A percentile compares a stretch with the other conserved stretches of the same genome.
Evolutionary conservation across 306 rosid species (phyloP).

Genomic region (Ormosia semicastrata): DNA sequence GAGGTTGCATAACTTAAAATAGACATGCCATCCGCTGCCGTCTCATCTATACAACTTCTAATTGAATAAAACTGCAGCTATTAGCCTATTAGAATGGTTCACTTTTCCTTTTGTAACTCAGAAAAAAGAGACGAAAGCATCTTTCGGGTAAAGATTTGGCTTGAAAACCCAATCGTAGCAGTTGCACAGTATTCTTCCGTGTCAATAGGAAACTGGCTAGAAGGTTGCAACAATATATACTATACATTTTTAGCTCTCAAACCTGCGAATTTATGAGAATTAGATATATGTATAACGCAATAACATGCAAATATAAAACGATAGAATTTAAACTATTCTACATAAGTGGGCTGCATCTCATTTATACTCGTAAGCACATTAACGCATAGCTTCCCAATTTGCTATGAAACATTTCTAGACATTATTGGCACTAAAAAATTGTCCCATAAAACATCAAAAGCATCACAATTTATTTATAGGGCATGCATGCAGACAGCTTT

Average conservation of each 20-base stretch:
- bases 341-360: slow-evolving; percentile 3
- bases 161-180: slow-evolving; percentile 15
- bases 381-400: not conserved
- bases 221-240: slow-evolving; percentile 31
- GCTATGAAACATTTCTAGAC: not conserved
- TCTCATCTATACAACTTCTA: slow-evolving; percentile 31
- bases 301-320: not conserved
- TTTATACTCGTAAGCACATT: not conserved
- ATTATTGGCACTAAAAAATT: not conserved
- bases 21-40: slow-evolving; percentile 1
- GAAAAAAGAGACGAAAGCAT: not conserved
- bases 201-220: slow-evolving; percentile 24
- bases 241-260: slow-evolving; percentile 37
- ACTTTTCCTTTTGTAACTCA: not conserved
- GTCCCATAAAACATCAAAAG: not conserved
- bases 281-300: not conserved
- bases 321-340: not conserved
- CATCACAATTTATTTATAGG: not conserved
- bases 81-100: slow-evolving; percentile 17
- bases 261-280: slow-evolving; percentile 41
- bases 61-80: slow-evolving; percentile 19
- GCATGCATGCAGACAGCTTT: not conserved
- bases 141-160: not conserved
- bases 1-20: slow-evolving; percentile 4
- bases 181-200: slow-evolving; percentile 10